Percentiles rank a stretch among this genome's conserved stretches.
These are phyloP conservation scores for Isatis tinctoria DNA, from an alignment of 345 rosid genomes.

Conservation along the genomic window DNA sequence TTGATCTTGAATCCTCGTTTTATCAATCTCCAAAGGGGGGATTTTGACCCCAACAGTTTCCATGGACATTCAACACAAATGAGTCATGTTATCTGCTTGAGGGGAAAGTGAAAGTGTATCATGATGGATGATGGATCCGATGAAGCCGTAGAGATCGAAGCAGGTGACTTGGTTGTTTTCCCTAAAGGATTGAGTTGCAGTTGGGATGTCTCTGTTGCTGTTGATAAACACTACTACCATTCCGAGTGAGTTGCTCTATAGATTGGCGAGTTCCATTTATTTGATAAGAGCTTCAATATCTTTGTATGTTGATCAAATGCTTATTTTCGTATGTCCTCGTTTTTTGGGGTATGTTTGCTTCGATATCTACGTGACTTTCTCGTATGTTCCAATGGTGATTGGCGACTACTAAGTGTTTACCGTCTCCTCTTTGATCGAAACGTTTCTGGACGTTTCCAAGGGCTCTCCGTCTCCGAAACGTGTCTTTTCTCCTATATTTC, in stretches of 20 bases:
- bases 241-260: slow-evolving; percentile 36
- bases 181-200: slow-evolving; percentile 90
- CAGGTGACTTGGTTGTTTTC: slow-evolving; percentile 83
- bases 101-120: slow-evolving; percentile 75
- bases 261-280: neutral
- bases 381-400: neutral
- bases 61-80: slow-evolving; percentile 68
- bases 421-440: no score
- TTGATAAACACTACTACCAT: slow-evolving; percentile 72
- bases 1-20: no score
- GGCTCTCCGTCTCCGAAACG: no score
- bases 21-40: no score
- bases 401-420: no score
- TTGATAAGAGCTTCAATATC: neutral
- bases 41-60: no score
- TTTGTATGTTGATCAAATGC: neutral
- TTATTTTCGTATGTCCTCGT: neutral
- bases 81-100: slow-evolving; percentile 77
- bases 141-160: slow-evolving; percentile 59
- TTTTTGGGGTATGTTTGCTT: neutral
- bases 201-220: slow-evolving; percentile 84
- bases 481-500: no score
- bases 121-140: slow-evolving; percentile 76
- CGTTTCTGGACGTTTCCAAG: no score
- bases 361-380: neutral